Evolutionary conservation across 2,329 filamentous ascomycete species (phyloP).

Genomic region (Xylaria digitata): DNA sequence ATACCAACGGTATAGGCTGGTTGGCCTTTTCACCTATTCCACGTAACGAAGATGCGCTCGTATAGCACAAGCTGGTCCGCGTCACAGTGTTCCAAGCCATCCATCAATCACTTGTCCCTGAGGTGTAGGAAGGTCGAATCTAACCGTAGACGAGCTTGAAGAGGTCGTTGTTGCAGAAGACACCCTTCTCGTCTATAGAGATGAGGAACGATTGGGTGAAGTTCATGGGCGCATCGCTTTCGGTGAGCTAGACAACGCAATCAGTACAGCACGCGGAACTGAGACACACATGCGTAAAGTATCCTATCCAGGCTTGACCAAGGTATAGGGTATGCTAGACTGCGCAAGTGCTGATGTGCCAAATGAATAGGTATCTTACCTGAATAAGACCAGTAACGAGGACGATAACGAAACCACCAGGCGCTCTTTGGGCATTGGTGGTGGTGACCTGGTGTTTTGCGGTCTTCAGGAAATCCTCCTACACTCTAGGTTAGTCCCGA

Average conservation of each 20-base stretch:
- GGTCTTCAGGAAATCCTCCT: conserved; percentile 40
- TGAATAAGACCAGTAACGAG: conserved; percentile 85
- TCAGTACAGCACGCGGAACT: conserved; percentile 29
- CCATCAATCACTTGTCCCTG: conserved; percentile 16
- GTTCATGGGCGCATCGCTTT: conserved; percentile 86
- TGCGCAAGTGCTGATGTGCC: neutral
- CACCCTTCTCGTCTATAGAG: conserved; percentile 62
- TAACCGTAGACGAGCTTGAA: conserved; percentile 87
- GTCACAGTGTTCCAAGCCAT: conserved; percentile 10
- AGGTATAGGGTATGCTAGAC: no score
- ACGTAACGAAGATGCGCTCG: conserved; percentile 19
- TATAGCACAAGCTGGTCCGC: conserved; percentile 7
- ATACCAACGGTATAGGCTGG: conserved; percentile 4
- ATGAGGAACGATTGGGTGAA: conserved; percentile 94
- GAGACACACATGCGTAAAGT: conserved; percentile 4
- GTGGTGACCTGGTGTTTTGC: conserved; percentile 69
- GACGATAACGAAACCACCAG: conserved; percentile 79
- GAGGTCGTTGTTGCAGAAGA: conserved; percentile 91
- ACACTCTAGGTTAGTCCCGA: conserved; percentile 20
- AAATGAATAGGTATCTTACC: conserved; percentile 25
- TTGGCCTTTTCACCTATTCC: conserved; percentile 7
- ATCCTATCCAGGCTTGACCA: no score
- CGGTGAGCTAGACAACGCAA: conserved; percentile 75
- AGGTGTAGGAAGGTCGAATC: conserved; percentile 15
- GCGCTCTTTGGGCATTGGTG: conserved; percentile 83